Percentiles rank a stretch among this genome's conserved stretches.
Evolutionary conservation across 805 yeast genomes (phyloP).

Genomic region (Wickerhamomyces chaumierensis): DNA sequence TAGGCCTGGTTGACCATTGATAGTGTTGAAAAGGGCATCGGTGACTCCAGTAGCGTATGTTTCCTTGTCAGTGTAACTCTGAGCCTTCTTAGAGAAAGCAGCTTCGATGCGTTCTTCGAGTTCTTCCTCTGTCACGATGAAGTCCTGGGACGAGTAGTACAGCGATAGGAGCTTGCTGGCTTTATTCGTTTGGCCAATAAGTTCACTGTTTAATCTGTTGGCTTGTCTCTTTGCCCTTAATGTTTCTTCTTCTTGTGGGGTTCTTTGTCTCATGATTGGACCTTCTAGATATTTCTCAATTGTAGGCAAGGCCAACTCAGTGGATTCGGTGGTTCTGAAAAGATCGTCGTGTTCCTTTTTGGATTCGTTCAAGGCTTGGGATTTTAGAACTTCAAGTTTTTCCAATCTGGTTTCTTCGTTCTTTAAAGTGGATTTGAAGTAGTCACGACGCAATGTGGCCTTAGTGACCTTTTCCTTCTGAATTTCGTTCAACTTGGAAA

Average conservation of each 20-base stretch:
- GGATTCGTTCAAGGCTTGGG: slow-evolving; percentile 18
- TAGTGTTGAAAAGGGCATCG: slow-evolving; percentile 27
- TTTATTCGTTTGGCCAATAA: slow-evolving; percentile 38
- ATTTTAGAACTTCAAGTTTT: slow-evolving; percentile 22
- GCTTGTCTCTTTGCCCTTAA: slow-evolving; percentile 50
- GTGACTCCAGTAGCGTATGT: slow-evolving; percentile 8
- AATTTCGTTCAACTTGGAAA: slow-evolving; percentile 13
- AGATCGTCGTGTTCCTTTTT: slow-evolving; percentile 24
- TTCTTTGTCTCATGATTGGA: slow-evolving; percentile 63
- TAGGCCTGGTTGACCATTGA: slow-evolving; percentile 23
- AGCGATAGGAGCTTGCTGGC: slow-evolving; percentile 53
- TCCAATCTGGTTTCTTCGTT: slow-evolving; percentile 25
- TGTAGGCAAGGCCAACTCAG: slow-evolving; percentile 67
- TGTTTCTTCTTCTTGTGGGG: slow-evolving; percentile 52
- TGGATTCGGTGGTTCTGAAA: slow-evolving; percentile 35
- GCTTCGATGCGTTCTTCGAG: slow-evolving; percentile 44
- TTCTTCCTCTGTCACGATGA: slow-evolving; percentile 63
- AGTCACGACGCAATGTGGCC: slow-evolving; percentile 64
- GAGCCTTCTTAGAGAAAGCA: slow-evolving; percentile 29
- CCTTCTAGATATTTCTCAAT: slow-evolving; percentile 55
- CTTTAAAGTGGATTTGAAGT: slow-evolving; percentile 45
- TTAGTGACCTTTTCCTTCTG: slow-evolving; percentile 21
- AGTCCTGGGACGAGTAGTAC: slow-evolving; percentile 58
- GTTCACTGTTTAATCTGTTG: slow-evolving; percentile 49
- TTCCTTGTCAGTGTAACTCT: slow-evolving; percentile 3